phyloP scores from a whole-genome alignment of 2,329 filamentous ascomycete species.

The Fusarium buharicum region DNA sequence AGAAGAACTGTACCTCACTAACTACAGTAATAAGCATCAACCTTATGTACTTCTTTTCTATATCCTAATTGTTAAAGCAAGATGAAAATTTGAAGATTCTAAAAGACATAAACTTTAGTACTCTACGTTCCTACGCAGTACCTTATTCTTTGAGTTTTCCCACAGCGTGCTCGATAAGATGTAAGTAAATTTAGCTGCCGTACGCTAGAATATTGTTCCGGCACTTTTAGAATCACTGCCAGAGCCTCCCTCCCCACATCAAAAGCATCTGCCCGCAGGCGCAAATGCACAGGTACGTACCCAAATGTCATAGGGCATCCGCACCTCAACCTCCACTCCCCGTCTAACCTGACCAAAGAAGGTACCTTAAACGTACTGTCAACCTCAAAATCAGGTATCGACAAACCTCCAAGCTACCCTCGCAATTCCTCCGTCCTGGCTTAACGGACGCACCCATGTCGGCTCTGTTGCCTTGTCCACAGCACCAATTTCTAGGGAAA shows the following conservation, averaged over 20 bases:
- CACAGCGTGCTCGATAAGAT: no score
- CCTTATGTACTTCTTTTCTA: no score
- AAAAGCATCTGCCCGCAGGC: background rate
- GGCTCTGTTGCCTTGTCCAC: constrained; percentile 51
- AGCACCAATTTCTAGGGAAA: constrained; percentile 51
- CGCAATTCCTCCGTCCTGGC: constrained; percentile 41
- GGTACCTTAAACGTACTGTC: constrained; percentile 25
- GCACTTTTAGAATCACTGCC: background rate
- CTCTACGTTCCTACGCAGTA: no score
- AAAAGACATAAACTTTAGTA: no score
- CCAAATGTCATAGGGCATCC: constrained; percentile 11
- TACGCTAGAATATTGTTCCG: constrained; percentile 28
- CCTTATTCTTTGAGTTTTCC: no score
- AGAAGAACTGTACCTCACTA: no score
- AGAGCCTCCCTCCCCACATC: constrained; percentile 10
- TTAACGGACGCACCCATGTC: constrained; percentile 54
- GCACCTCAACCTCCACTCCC: constrained; percentile 22
- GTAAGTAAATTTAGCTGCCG: background rate
- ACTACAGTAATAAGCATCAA: no score
- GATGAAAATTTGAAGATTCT: no score
- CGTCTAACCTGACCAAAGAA: background rate
- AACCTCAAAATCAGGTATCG: constrained; percentile 40
- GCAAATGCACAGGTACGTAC: constrained; percentile 16
- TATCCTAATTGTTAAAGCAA: no score
- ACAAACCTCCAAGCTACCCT: constrained; percentile 34